Percentiles rank a stretch among this genome's conserved stretches.
These are phyloP conservation scores for Priceomyces medius DNA, from an alignment of 805 yeast genomes.

Conservation along the genomic window DNA sequence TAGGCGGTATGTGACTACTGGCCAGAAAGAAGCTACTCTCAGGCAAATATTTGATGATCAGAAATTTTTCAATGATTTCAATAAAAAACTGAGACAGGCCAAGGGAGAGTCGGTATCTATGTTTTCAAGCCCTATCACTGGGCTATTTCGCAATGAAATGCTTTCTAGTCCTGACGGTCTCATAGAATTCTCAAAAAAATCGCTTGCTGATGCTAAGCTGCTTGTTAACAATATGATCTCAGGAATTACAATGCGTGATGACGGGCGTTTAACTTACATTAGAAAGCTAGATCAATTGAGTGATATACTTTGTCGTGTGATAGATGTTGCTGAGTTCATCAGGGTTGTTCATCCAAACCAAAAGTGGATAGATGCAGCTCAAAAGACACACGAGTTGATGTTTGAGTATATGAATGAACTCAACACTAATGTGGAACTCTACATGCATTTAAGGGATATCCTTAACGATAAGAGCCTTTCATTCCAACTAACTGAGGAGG, in stretches of 20 bases:
- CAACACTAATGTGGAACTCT: slow-evolving; percentile 78
- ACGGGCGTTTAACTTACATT: slow-evolving; percentile 51
- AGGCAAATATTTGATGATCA: slow-evolving; percentile 61
- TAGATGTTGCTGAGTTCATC: slow-evolving; percentile 90
- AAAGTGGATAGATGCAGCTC: slow-evolving; percentile 75
- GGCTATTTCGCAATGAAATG: slow-evolving; percentile 73
- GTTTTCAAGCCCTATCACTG: slow-evolving; percentile 33
- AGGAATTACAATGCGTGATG: slow-evolving; percentile 36
- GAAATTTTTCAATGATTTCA: slow-evolving; percentile 54
- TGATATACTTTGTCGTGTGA: slow-evolving; percentile 86
- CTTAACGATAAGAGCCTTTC: slow-evolving; percentile 39
- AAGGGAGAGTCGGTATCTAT: not conserved
- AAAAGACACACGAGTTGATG: slow-evolving; percentile 81
- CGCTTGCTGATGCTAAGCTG: slow-evolving; percentile 63
- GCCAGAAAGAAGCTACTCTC: slow-evolving; percentile 24
- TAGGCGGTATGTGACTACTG: not conserved
- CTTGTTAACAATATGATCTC: slow-evolving; percentile 57
- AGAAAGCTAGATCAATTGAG: slow-evolving; percentile 76
- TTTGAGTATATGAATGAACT: slow-evolving; percentile 91
- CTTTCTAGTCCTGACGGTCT: slow-evolving; percentile 71
- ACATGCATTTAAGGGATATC: slow-evolving; percentile 55
- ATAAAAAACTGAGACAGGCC: slow-evolving; percentile 18
- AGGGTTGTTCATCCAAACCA: slow-evolving; percentile 82
- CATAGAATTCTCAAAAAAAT: slow-evolving; percentile 59
- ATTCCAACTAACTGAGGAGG: slow-evolving; percentile 60